Evolutionary conservation across 2,329 filamentous ascomycete species (phyloP), one percentile per base, ranked within the genome.

Genomic region (Aspergillus awamori): DNA sequence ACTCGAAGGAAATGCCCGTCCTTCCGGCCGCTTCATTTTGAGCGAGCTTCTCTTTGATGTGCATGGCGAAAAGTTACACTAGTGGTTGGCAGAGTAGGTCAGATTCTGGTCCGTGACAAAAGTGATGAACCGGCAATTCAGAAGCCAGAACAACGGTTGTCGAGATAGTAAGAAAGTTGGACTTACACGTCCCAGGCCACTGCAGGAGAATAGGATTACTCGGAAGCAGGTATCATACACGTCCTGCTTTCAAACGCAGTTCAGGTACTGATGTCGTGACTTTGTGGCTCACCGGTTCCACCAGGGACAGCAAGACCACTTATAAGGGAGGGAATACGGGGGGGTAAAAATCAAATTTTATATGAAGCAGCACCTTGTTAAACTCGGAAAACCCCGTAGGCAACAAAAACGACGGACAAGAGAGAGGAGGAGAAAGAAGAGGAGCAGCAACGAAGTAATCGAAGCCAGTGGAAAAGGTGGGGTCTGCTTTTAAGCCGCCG

Each of bases 1-100:
- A 99, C 79, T 99, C 95, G 82, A 99, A 99, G 62, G 95, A 99
- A 84, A 97, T 97, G 74, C 93, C 95, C 60, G 93, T 90, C 72
- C 90, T 86, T 75, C 88, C 87, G 72, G 89, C 87, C 80, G 86
- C 85, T 79, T 93, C 87, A 78, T 93, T 89, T 70, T 94, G 90
- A 69, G 86, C 83, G 72, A 99, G 85, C 84, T 97, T 97, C 71
- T 95, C 88, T 69, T 89, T 91, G 84, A 99, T 94, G 81, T 98
- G 95, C 94, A 99, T 98, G 67, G 75, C 89, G 84, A 43, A 58
- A 53, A 48, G 54, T 69, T 51, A 67, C 63, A 47, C 47, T 63
- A 65, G 49, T 56, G 26, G 15, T 13, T 38, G 43, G 36, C n/a
- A 30, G 36, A 26, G 11, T 8, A 55, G 41, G 58, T 59, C 30